Percentiles rank a stretch among this genome's conserved stretches.
Conservation (phyloP, 345 rosid species). For the Noccaea caerulescens region DNA sequence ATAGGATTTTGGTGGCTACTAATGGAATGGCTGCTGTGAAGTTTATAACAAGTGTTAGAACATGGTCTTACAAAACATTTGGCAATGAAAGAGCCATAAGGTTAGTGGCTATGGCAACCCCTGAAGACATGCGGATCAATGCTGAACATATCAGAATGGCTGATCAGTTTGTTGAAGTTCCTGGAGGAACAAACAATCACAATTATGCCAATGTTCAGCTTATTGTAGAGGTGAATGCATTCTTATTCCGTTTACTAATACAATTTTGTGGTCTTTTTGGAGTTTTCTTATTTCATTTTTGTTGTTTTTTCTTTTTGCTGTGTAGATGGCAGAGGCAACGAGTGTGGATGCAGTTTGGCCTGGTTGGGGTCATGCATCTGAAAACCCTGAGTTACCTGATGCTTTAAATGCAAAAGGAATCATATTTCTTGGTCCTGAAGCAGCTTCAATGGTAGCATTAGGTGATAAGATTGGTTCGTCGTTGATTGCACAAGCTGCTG, state of each 20-base stretch:
- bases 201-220: constrained; percentile 99
- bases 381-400: constrained; percentile 94
- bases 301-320: neutral
- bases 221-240: constrained; percentile 76
- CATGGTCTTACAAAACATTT: constrained; percentile 97
- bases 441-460: constrained; percentile 84
- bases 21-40: constrained; percentile 99
- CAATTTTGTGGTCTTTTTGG: neutral
- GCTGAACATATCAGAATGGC: constrained; percentile 97
- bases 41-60: constrained; percentile 86
- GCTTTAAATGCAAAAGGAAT: constrained; percentile 84
- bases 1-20: constrained; percentile 86
- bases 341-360: constrained; percentile 99
- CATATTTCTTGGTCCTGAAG: constrained; percentile 88
- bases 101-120: constrained; percentile 97
- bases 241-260: no score
- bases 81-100: constrained; percentile 91
- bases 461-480: constrained; percentile 99
- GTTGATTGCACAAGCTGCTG: constrained; percentile 96
- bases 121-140: constrained; percentile 98
- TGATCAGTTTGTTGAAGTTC: constrained; percentile 98
- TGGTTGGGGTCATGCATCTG: constrained; percentile 99
- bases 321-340: constrained; percentile 93
- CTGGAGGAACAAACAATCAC: constrained; percentile 97
- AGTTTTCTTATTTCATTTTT: constrained; percentile 9